Percentiles rank a stretch among this genome's conserved stretches.
These are phyloP conservation scores for Solanum neorickii DNA, from an alignment of 257 asterid species.

Conservation along the genomic window DNA sequence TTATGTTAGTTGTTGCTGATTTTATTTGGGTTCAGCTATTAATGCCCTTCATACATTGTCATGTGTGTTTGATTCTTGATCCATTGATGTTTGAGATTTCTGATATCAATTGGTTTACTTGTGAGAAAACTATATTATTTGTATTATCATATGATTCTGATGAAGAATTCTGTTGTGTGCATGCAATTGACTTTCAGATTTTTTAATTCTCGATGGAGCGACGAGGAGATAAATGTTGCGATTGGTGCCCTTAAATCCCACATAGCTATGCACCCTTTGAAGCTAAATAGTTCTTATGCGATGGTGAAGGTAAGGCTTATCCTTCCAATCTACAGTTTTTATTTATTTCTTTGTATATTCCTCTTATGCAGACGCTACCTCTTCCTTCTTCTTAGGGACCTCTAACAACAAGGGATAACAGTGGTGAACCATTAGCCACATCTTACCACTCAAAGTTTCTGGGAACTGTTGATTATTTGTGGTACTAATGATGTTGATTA, in stretches of 20 bases:
- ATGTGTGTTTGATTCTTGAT: neutral
- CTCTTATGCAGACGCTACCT: neutral
- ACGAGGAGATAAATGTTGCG: slow-evolving; percentile 24
- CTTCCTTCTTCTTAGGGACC: slow-evolving; percentile 9
- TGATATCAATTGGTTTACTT: neutral
- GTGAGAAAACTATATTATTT: neutral
- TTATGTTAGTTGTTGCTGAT: neutral
- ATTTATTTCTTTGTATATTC: neutral
- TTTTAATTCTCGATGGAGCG: slow-evolving; percentile 20
- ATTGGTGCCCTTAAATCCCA: slow-evolving; percentile 8
- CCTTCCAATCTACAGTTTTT: neutral
- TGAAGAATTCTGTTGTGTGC: neutral
- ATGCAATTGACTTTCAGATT: slow-evolving; percentile 14
- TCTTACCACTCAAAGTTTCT: slow-evolving; percentile 35
- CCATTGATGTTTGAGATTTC: neutral
- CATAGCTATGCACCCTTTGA: slow-evolving; percentile 15
- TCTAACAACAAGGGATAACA: slow-evolving; percentile 11
- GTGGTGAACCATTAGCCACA: slow-evolving; percentile 28
- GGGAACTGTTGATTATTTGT: slow-evolving; percentile 35
- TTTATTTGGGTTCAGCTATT: neutral
- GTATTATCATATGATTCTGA: neutral
- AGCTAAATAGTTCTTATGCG: slow-evolving; percentile 26
- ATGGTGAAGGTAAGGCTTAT: slow-evolving; percentile 13
- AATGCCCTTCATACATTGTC: neutral
- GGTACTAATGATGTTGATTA: slow-evolving; percentile 3